Evolutionary conservation across 2,329 filamentous ascomycete genomes (phyloP).

Genomic region (Fusarium sp.): DNA sequence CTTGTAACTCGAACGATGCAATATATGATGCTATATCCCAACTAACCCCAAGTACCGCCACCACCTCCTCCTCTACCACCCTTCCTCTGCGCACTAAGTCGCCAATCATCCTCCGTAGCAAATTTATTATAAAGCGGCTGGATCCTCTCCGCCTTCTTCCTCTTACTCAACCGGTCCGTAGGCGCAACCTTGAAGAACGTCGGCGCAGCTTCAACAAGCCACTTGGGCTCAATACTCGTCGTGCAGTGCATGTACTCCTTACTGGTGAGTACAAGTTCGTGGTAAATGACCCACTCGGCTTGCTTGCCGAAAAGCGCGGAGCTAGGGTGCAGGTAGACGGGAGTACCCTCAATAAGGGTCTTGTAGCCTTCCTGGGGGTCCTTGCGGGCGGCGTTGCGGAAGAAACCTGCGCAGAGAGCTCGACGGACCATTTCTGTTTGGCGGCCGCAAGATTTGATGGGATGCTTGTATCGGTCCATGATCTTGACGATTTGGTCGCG

Average conservation of each 20-base stretch:
- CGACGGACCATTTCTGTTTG: constrained; percentile 89
- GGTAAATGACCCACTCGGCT: constrained; percentile 95
- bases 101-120: constrained; percentile 93
- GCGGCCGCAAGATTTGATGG: constrained; percentile 84
- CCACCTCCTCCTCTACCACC: constrained; percentile 85
- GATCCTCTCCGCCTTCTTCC: constrained; percentile 93
- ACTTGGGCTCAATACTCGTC: constrained; percentile 92
- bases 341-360: constrained; percentile 93
- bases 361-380: constrained; percentile 98
- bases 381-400: constrained; percentile 93
- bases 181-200: constrained; percentile 98
- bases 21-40: not conserved
- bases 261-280: constrained; percentile 89
- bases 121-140: constrained; percentile 96
- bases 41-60: constrained; percentile 89
- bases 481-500: constrained; percentile 92
- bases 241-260: constrained; percentile 99
- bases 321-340: constrained; percentile 92
- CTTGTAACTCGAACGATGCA: not conserved
- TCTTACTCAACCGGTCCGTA: constrained; percentile 85
- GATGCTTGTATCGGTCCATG: constrained; percentile 90
- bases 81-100: constrained; percentile 86
- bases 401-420: constrained; percentile 92
- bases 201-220: constrained; percentile 94
- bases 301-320: constrained; percentile 95